These are phyloP conservation scores for Tricholoma matsutake DNA, from an alignment of 768 basidiomycete genomes.

Conservation along the genomic window DNA sequence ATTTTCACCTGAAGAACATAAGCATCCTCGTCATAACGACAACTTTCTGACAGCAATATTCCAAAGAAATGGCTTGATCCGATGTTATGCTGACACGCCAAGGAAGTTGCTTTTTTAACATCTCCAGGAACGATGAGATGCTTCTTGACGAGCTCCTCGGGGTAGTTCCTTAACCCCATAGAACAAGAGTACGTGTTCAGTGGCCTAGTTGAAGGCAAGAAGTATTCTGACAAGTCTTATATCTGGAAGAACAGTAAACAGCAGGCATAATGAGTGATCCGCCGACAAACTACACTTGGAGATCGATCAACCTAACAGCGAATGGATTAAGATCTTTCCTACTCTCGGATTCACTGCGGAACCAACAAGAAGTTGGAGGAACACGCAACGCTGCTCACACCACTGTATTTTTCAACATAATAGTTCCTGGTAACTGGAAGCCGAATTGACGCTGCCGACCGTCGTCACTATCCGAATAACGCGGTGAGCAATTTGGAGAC, in stretches of 20 bases:
- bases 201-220: background rate
- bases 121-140: background rate
- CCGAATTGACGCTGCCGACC: background rate
- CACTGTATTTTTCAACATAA: background rate
- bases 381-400: background rate
- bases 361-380: background rate
- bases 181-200: slow-evolving; percentile 1
- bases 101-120: background rate
- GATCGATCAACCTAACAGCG: background rate
- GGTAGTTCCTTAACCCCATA: slow-evolving; percentile 16
- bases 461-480: background rate
- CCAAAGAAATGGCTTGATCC: background rate
- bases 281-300: background rate
- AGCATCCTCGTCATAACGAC: background rate
- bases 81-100: background rate
- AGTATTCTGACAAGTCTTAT: background rate
- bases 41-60: background rate
- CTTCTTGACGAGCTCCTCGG: slow-evolving; percentile 1
- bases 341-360: background rate
- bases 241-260: background rate
- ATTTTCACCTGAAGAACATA: background rate
- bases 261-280: background rate
- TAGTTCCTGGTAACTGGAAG: background rate
- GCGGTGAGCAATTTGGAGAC: background rate
- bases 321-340: background rate